Conservation (phyloP, 2,329 filamentous ascomycete species). For the Penicillium hordei region DNA sequence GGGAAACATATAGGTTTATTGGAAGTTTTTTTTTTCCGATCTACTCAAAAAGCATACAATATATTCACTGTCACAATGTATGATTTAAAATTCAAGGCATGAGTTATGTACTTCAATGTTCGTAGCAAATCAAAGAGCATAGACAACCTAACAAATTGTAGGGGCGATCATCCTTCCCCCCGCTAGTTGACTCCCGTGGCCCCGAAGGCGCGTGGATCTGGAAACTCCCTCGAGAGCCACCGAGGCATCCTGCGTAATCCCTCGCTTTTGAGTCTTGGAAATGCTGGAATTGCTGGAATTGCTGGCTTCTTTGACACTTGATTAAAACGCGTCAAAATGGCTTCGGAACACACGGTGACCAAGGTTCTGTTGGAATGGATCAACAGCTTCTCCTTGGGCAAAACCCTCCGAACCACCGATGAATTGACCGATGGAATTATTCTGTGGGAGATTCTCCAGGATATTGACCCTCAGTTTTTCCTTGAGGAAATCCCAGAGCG, state of each 20-base stretch:
- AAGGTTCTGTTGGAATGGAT: slow-evolving; percentile 50
- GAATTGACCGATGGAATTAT: slow-evolving; percentile 48
- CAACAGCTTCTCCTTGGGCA: slow-evolving; percentile 47
- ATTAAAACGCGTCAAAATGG: slow-evolving; percentile 35
- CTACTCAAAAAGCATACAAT: neutral
- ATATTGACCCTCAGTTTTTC: slow-evolving; percentile 51
- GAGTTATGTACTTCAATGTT: neutral
- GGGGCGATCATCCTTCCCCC: slow-evolving; percentile 17
- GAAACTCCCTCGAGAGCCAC: slow-evolving; percentile 13
- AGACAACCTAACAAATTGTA: neutral
- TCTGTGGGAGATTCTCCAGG: slow-evolving; percentile 50
- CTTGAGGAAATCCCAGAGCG: slow-evolving; percentile 49
- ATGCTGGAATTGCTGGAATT: slow-evolving; percentile 19
- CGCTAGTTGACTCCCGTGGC: slow-evolving; percentile 19
- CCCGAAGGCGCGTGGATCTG: slow-evolving; percentile 28
- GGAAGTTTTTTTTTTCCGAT: neutral
- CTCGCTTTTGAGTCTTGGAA: slow-evolving; percentile 11
- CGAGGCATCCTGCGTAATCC: neutral
- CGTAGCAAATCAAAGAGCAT: neutral
- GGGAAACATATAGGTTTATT: neutral
- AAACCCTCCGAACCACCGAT: slow-evolving; percentile 41
- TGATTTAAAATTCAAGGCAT: neutral
- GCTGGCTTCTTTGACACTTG: neutral
- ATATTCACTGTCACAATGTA: neutral
- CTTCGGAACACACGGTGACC: slow-evolving; percentile 47